phyloP scores from a whole-genome alignment of 2,329 filamentous ascomycete genomes.

The Chrysoporthe austroafricana region DNA sequence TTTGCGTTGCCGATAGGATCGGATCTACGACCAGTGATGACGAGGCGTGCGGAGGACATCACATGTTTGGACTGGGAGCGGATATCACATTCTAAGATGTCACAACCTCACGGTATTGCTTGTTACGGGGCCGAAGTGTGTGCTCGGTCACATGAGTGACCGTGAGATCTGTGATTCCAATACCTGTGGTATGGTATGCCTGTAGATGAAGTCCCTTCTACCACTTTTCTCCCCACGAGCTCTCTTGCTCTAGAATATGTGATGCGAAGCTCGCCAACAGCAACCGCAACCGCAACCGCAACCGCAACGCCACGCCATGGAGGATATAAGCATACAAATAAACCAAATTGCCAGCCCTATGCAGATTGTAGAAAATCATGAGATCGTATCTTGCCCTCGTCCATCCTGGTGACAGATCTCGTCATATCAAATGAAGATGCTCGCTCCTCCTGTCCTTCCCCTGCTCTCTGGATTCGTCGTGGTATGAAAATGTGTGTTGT shows the following conservation, averaged over 20 bases:
- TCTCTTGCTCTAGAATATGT: neutral
- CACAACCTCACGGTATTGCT: no score
- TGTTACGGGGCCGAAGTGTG: neutral
- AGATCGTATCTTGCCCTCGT: neutral
- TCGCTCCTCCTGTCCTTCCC: neutral
- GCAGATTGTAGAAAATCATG: neutral
- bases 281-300: neutral
- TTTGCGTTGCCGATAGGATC: neutral
- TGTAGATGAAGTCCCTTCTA: neutral
- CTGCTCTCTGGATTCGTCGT: neutral
- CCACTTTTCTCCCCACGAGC: neutral
- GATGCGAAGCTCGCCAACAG: neutral
- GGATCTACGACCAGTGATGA: neutral
- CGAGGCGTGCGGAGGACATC: neutral
- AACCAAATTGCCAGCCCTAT: neutral
- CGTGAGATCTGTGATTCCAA: neutral
- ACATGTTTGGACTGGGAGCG: neutral
- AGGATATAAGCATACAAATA: neutral
- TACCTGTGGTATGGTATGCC: neutral
- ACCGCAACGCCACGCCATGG: slow-evolving; percentile 4
- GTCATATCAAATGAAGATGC: neutral
- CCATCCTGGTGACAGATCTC: neutral
- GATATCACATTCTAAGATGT: no score
- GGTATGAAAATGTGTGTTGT: neutral
- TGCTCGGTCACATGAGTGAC: neutral